Conservation (phyloP, 768 basidiomycete genomes). For the Tubosaeta sp. region DNA sequence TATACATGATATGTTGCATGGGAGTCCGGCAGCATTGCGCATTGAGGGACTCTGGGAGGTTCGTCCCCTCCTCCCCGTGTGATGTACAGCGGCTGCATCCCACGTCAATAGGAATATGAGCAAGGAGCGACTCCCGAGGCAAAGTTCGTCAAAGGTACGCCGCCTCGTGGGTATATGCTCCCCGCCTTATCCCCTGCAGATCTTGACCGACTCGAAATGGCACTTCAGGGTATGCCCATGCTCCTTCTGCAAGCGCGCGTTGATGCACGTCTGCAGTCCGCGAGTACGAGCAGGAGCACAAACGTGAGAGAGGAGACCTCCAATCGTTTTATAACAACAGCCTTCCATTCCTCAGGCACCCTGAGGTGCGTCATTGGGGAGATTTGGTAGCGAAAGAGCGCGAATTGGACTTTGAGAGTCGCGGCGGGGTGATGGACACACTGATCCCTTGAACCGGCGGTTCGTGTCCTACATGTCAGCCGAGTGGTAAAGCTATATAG, state of each 20-base stretch:
- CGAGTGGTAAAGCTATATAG: too few relatives aligned
- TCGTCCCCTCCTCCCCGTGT: background rate
- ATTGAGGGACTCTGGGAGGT: slow-evolving; percentile 72
- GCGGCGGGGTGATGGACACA: too few relatives aligned
- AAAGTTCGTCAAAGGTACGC: slow-evolving; percentile 81
- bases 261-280: slow-evolving; percentile 40
- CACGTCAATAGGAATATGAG: slow-evolving; percentile 72
- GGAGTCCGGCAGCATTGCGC: slow-evolving; percentile 59
- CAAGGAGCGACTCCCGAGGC: slow-evolving; percentile 68
- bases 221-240: slow-evolving; percentile 57
- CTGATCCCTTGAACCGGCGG: background rate
- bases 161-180: background rate
- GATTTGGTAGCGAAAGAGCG: slow-evolving; percentile 27
- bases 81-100: background rate
- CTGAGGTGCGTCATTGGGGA: slow-evolving; percentile 74
- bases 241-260: too few relatives aligned
- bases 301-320: slow-evolving; percentile 39
- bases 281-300: slow-evolving; percentile 65
- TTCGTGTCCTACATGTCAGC: too few relatives aligned
- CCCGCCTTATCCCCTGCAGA: slow-evolving; percentile 41
- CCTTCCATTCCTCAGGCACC: slow-evolving; percentile 64
- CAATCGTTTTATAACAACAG: slow-evolving; percentile 82
- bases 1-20: slow-evolving; percentile 83
- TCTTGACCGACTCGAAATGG: slow-evolving; percentile 86
- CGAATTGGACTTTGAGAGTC: background rate